Evolutionary conservation across 352 stramenopile genomes (phyloP), one percentile per base, ranked within the genome.

Genomic region (Phytophthora pini): DNA sequence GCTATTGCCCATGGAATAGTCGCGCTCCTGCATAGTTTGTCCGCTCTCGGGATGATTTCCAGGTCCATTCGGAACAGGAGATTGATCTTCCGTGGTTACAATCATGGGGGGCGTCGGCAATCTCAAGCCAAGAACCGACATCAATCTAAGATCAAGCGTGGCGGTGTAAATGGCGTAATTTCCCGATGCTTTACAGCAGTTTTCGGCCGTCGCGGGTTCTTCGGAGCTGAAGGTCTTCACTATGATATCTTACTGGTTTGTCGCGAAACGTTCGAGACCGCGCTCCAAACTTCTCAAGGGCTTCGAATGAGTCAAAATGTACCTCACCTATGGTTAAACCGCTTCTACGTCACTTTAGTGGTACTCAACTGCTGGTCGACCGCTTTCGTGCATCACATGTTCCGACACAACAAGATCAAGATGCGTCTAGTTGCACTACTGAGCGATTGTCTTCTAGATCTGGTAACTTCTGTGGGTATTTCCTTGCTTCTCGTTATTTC

Each of bases 331-430:
- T 78, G 68, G 58, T 50, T 83, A 9, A 75, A 83, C n/a, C 64
- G 74, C 10, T 70, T 79, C 11, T 78, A 76, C 43, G 72, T 76
- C 2, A 15, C 29, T 3, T 50, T 80, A 10, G 46, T 82, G 1
- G 55, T 76, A 39, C 22, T 74, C 6, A 80, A 78, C 38, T 78
- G 74, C 31, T 80, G 70, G 74, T 77, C 61, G 1, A 63, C 69
- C 1, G 66, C 66, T n/a, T 48, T 74, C 15, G 56, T 82, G 12
- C 62, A 76, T 58, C 70, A 78, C 31, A 46, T 73, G 27, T 78
- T 74, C 27, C 56, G 48, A 4, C 31, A 47, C 44, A 74, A 54
- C 38, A 71, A 65, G 20, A 61, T 64, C 34, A 68, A 74, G 47
- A 72, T 69, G 50, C 57, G 57, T 2, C 45, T 77, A 8, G 40